Base-by-base conservation (phyloP, 202 grass and related monocot species). In the Bolboschoenoplectus hybrid region DNA sequence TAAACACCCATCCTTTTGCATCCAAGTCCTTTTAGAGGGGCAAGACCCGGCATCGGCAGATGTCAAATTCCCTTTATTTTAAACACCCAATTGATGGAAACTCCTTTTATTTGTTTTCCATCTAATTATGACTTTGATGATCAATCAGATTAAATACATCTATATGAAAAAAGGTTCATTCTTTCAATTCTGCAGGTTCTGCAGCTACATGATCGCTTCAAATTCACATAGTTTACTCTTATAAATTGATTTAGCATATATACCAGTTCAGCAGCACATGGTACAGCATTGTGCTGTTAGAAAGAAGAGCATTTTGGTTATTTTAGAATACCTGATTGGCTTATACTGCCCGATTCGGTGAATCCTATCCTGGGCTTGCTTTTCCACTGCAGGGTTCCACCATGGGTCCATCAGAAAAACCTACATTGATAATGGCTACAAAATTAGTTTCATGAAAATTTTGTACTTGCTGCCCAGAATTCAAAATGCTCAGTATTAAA, bases 281-380 rank as follows among this genome's bases (percentile, higher is more conserved):
- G 40, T 38, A n/a, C 14, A 60, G 20, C 6, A 40, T 80, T 40
- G 41, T 57, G 36, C 8, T 19, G 7, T 40, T 78, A 77, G 32
- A 34, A 16, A 39, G 6, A 64, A 46, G 7, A 50, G 26, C 11
- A 77, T 39, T 80, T 41, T 43, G 13, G 6, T 57, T 57, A 5
- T 39, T 17, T 71, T 53, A 26, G 45, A 39, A 39, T 53, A 96
- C 97, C 89, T 98, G 86, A 96, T 94, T 83, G 97, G 97, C 88
- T 98, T 98, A 89, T 89, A 98, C 26, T 98, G 97, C n/a, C 97
- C 97, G 1, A 98, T 98, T n/a, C 96, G 82, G 51, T 98, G 96
- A 71, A 98, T 98, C 34, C 96, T 89, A 85, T 98, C 96, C 84
- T 98, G 96, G 5, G 96, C 96, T 63, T 98, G 96, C 69, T 84